Percentiles rank a stretch among this genome's conserved stretches.
phyloP scores from a whole-genome alignment of 2,329 filamentous ascomycete species.

The Diaporthe sp. region DNA sequence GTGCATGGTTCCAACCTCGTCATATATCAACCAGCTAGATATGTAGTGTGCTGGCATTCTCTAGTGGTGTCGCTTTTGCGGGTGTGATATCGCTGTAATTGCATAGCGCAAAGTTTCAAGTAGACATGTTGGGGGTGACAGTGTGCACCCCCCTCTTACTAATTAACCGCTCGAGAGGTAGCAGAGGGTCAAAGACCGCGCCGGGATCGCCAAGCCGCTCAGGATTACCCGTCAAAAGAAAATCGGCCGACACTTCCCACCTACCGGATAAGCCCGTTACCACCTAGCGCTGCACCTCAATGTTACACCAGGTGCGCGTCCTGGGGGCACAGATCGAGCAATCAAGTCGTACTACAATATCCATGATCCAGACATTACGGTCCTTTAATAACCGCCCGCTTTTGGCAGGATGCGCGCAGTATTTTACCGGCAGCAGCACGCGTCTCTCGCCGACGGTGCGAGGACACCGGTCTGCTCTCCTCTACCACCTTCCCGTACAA shows the following conservation, averaged over 20 bases:
- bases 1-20: neutral
- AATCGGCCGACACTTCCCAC: slow-evolving; percentile 15
- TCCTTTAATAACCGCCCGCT: slow-evolving; percentile 25
- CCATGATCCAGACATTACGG: slow-evolving; percentile 16
- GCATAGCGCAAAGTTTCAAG: slow-evolving; percentile 6
- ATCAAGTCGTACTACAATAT: slow-evolving; percentile 19
- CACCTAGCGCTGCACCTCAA: slow-evolving; percentile 15
- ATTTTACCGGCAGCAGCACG: slow-evolving; percentile 31
- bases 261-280: slow-evolving; percentile 14
- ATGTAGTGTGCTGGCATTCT: neutral
- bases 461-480: neutral
- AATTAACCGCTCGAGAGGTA: neutral
- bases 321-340: neutral
- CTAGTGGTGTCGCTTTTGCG: neutral
- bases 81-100: neutral
- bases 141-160: neutral
- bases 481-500: neutral
- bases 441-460: neutral
- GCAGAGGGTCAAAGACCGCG: neutral
- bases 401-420: slow-evolving; percentile 9
- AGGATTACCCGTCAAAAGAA: slow-evolving; percentile 22
- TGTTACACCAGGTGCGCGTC: slow-evolving; percentile 19
- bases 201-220: slow-evolving; percentile 1
- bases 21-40: neutral
- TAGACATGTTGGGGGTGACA: slow-evolving; percentile 12